Conservation (phyloP, 352 stramenopile genomes). For the Globisporangium viniferum region DNA sequence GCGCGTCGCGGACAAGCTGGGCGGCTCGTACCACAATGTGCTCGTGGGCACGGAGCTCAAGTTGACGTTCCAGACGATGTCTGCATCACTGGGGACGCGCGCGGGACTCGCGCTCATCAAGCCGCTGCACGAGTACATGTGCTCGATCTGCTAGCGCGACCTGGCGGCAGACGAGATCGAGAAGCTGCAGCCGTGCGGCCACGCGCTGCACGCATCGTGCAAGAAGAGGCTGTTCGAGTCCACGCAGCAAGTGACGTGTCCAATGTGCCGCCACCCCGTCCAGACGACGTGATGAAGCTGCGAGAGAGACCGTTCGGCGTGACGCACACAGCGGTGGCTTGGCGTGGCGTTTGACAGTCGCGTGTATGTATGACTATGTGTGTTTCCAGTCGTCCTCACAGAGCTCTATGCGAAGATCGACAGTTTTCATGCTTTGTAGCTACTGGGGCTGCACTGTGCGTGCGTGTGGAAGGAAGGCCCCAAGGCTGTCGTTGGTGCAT, state of each 20-base stretch:
- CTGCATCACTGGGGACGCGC: slow-evolving; percentile 53
- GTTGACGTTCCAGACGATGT: slow-evolving; percentile 69
- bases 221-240: background rate
- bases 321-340: too few relatives aligned
- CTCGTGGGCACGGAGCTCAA: slow-evolving; percentile 62
- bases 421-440: too few relatives aligned
- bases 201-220: background rate
- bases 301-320: too few relatives aligned
- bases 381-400: too few relatives aligned
- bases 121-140: slow-evolving; percentile 35
- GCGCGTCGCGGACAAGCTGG: slow-evolving; percentile 41
- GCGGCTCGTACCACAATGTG: slow-evolving; percentile 51
- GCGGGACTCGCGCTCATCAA: slow-evolving; percentile 52
- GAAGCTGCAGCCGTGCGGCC: background rate
- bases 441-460: too few relatives aligned
- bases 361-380: too few relatives aligned
- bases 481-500: too few relatives aligned
- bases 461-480: too few relatives aligned
- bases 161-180: background rate
- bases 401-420: too few relatives aligned
- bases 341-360: too few relatives aligned
- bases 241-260: background rate
- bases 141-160: background rate
- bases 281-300: background rate
- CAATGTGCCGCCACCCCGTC: background rate